phyloP scores from a whole-genome alignment of 176 grass and related monocot genomes.

The Phoenix roebelenii region DNA sequence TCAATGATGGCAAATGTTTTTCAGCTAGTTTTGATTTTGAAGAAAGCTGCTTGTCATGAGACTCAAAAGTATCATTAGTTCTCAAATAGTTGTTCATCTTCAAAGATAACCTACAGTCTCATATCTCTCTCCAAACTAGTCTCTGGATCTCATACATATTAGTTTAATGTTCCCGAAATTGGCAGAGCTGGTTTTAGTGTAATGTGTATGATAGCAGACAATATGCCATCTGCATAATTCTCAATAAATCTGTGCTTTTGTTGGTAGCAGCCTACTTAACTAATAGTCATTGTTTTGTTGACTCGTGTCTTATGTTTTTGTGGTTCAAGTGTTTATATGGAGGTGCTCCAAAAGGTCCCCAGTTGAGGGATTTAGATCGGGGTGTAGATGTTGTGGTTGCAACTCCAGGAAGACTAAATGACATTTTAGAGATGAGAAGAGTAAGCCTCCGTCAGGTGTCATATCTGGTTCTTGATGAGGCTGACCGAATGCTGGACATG shows the following conservation, averaged over 20 bases:
- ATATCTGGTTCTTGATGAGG: conserved; percentile 75
- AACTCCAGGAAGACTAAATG: conserved; percentile 93
- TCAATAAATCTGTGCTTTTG: too few species aligned
- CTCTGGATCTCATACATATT: too few species aligned
- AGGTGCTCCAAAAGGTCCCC: conserved; percentile 92
- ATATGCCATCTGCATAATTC: too few species aligned
- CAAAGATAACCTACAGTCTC: too few species aligned
- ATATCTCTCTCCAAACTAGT: too few species aligned
- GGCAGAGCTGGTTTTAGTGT: too few species aligned
- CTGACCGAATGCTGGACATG: conserved; percentile 87
- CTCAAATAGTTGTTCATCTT: background rate
- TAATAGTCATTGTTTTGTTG: background rate
- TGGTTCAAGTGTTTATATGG: conserved; percentile 79
- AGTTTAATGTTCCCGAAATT: too few species aligned
- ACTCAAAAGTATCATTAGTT: background rate
- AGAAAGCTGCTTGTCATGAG: background rate
- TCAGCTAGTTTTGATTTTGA: conserved; percentile 3
- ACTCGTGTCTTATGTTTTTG: conserved; percentile 4
- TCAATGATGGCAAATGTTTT: background rate
- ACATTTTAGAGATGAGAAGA: conserved; percentile 88
- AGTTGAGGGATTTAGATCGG: conserved; percentile 82
- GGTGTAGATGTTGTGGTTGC: conserved; percentile 98
- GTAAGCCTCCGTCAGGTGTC: conserved; percentile 66
- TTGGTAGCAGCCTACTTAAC: too few species aligned
- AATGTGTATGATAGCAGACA: too few species aligned